Evolutionary conservation across 139 green algal genomes (phyloP).

Genomic region (Klebsormidium nitens): DNA sequence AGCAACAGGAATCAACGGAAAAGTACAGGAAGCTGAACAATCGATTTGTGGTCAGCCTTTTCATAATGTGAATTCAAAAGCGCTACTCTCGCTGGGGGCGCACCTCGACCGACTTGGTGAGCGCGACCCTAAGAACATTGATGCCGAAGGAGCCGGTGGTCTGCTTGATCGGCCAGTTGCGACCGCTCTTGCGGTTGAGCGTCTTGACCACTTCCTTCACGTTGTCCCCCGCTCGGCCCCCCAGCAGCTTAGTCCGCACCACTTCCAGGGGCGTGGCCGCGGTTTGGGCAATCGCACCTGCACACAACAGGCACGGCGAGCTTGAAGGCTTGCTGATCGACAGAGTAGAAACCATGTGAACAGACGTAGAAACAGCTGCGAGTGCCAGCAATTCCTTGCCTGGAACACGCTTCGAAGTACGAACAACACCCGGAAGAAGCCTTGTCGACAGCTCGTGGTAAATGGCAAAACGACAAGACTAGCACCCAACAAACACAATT

Average conservation of each 20-base stretch:
- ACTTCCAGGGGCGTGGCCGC: not conserved
- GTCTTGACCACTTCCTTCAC: slow-evolving; percentile 11
- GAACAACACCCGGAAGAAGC: too few relatives aligned
- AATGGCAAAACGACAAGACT: too few relatives aligned
- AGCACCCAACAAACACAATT: too few relatives aligned
- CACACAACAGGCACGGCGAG: not conserved
- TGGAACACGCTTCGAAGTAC: too few relatives aligned
- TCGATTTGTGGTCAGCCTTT: too few relatives aligned
- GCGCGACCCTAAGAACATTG: not conserved
- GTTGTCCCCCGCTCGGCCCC: not conserved
- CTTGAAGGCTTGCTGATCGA: too few relatives aligned
- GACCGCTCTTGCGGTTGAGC: not conserved
- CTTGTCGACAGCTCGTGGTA: too few relatives aligned
- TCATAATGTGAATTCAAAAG: too few relatives aligned
- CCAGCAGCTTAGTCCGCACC: not conserved
- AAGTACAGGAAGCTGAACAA: not conserved
- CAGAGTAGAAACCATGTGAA: too few relatives aligned
- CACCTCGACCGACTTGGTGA: not conserved
- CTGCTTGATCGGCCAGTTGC: not conserved
- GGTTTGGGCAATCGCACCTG: not conserved
- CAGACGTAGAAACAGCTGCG: too few relatives aligned
- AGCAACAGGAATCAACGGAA: not conserved
- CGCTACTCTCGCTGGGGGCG: too few relatives aligned
- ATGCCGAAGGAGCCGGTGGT: not conserved
- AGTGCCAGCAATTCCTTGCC: too few relatives aligned